phyloP scores from a whole-genome alignment of 2,329 filamentous ascomycete genomes.

The Aspergillus fructus region DNA sequence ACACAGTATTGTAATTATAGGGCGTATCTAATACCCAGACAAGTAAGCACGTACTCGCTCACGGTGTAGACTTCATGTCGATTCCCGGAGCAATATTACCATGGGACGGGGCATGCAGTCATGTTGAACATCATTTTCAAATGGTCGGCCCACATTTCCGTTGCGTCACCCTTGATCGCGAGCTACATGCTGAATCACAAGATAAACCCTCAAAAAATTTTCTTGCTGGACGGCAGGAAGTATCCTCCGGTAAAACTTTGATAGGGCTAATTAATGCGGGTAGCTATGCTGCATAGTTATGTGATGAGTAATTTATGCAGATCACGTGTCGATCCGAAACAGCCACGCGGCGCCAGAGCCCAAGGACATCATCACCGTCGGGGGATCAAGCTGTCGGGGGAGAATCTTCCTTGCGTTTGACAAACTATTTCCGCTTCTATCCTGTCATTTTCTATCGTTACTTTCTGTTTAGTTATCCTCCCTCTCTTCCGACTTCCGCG shows the following conservation, averaged over 20 bases:
- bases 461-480: background rate
- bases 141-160: no score
- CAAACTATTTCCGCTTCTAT: background rate
- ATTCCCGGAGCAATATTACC: no score
- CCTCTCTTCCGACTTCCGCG: background rate
- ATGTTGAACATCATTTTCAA: no score
- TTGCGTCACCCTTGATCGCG: no score
- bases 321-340: slow-evolving; percentile 21
- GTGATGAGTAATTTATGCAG: background rate
- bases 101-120: no score
- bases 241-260: background rate
- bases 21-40: no score
- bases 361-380: slow-evolving; percentile 5
- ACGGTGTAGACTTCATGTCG: no score
- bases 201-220: background rate
- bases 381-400: slow-evolving; percentile 5
- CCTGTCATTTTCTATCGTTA: slow-evolving; percentile 12
- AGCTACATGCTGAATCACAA: no score
- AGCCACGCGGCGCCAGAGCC: slow-evolving; percentile 19
- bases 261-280: background rate
- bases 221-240: background rate
- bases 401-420: slow-evolving; percentile 9
- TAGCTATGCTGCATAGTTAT: background rate
- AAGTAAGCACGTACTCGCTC: no score
- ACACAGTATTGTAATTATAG: no score